Evolutionary conservation across 2,329 filamentous ascomycete genomes (phyloP).

Genomic region (Hymenoscyphus linearis): DNA sequence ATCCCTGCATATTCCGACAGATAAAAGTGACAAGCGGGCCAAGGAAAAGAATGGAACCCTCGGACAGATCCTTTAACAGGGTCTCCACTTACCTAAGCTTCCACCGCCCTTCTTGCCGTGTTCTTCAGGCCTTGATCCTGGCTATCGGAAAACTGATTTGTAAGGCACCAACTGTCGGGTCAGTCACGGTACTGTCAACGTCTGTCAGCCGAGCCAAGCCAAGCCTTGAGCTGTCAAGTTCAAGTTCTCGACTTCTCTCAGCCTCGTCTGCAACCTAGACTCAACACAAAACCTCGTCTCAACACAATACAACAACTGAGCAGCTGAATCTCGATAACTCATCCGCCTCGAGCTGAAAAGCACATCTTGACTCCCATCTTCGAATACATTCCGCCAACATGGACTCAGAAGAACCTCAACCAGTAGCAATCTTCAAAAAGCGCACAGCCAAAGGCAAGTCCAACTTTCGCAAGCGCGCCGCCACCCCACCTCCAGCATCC

Average conservation of each 20-base stretch:
- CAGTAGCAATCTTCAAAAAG: slow-evolving; percentile 75
- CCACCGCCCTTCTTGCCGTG: not conserved
- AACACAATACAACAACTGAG: not conserved
- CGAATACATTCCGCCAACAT: not conserved
- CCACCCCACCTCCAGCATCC: slow-evolving; percentile 67
- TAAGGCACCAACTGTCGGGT: not conserved
- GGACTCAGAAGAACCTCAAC: slow-evolving; percentile 6
- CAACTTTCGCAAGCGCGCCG: slow-evolving; percentile 74
- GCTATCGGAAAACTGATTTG: not conserved
- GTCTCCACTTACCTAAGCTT: not conserved
- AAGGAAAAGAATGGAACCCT: not conserved
- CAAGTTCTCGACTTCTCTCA: slow-evolving; percentile 5
- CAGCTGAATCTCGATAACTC: not conserved
- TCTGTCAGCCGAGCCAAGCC: slow-evolving; percentile 1
- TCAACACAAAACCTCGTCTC: not conserved
- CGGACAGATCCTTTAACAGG: not conserved
- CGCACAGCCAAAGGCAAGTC: slow-evolving; percentile 70
- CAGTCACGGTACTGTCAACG: not conserved
- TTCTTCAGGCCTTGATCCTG: not conserved
- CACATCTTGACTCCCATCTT: not conserved
- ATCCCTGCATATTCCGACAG: not conserved
- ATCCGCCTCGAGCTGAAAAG: not conserved
- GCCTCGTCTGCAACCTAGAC: slow-evolving; percentile 1
- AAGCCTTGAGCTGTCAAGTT: not conserved
- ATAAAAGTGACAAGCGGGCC: not conserved